A percentile compares a stretch with the other conserved stretches of the same genome.
Evolutionary conservation across 257 asterid species (phyloP).

Genomic region (Solanum medicagineum): DNA sequence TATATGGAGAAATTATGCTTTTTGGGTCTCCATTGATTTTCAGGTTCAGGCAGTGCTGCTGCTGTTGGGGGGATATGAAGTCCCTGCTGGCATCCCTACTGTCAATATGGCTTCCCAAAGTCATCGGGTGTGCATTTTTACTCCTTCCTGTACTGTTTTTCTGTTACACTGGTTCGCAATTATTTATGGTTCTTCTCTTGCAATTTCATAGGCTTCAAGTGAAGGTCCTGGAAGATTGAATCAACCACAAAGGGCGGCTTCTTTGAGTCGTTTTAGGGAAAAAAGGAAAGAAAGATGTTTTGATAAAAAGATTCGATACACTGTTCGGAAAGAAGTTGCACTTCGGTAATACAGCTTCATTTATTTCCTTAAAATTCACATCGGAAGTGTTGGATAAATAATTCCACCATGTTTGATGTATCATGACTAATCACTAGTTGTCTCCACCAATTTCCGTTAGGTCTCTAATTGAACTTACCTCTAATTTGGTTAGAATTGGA

Average conservation of each 20-base stretch:
- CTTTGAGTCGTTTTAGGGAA: constrained; percentile 59
- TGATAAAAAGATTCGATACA: constrained; percentile 72
- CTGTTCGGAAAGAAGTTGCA: constrained; percentile 80
- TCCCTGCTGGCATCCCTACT: constrained; percentile 41
- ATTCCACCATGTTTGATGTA: neutral
- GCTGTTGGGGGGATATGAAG: constrained; percentile 67
- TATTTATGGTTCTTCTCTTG: neutral
- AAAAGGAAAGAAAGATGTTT: constrained; percentile 69
- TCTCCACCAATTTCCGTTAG: neutral
- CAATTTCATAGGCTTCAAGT: neutral
- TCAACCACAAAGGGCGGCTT: constrained; percentile 57
- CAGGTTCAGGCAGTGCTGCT: constrained; percentile 84
- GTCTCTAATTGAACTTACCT: neutral
- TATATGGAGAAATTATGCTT: neutral
- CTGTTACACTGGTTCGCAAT: neutral
- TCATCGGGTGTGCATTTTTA: constrained; percentile 32
- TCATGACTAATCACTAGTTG: neutral
- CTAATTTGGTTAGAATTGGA: neutral
- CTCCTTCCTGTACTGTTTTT: neutral
- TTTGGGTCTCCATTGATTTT: neutral
- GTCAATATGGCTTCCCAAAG: constrained; percentile 10
- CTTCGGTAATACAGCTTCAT: constrained; percentile 23
- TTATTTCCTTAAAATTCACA: neutral
- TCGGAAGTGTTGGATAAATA: neutral
- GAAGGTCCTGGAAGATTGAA: constrained; percentile 25